Evolutionary conservation across 192 early-diverging fungal species (phyloP), one percentile per base, ranked within the genome.

Genomic region (Coemansia nantahalensis): DNA sequence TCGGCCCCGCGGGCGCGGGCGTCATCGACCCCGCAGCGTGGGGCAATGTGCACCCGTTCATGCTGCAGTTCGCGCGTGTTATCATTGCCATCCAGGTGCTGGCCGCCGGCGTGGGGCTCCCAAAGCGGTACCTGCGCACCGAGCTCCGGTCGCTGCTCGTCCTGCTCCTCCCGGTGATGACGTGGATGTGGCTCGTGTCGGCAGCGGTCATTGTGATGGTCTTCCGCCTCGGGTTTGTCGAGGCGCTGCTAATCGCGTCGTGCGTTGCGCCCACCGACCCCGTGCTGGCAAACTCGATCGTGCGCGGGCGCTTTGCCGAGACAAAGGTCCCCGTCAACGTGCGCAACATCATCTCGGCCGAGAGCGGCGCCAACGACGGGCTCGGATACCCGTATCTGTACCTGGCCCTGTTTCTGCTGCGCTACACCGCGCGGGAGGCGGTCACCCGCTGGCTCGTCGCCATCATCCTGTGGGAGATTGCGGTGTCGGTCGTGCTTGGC

Each of bases 241-340:
- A 90, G 26, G 72, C 86, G 1, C 66, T 97, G 45, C 77, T 86
- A 21, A 83, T 97, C 30, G 85, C 87, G 7, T 84, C 93, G 0
- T 93, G 91, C 53, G 65, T 89, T 13, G 86, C 92, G 11, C 93
- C 95, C 1, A 97, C 95, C 0, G 95, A 97, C 64, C 94, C 94
- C 0, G 92, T 96, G 39, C 68, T 98, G 45, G 89, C 92, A 36
- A 95, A 93, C 77, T 89, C 91, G 3, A 90, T 98, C 7, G 87
- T 98, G 22, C 91, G 91, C 61, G 95, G 95, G 17, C 78, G 83
- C 19, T 98, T 95, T 77, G 93, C 95, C 16, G 93, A 95, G 59
- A 83, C 85, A 33, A 84, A 93, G 61, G 87, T 97, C 11, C 86
- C 92, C 0, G 51, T 82, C 45, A 79, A 84, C 18, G 69, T 90